Evolutionary conservation across 495 filamentous ascomycete genomes (phyloP).

Genomic region (Aspergillus ellipticus): DNA sequence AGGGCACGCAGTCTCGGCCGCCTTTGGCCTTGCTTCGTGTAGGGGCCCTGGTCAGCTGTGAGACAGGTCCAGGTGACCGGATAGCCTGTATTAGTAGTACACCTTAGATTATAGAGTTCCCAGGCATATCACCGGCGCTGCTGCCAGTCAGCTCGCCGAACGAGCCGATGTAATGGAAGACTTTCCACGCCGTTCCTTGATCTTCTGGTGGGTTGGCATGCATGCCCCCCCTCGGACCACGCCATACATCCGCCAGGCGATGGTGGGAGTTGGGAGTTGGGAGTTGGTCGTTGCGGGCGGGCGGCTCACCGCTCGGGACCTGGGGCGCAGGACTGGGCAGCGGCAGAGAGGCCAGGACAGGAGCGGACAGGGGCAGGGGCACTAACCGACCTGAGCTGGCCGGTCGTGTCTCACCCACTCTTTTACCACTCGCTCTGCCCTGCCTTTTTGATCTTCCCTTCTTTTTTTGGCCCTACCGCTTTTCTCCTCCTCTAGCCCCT

Average conservation of each 20-base stretch:
- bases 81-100: neutral
- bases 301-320: constrained; percentile 1
- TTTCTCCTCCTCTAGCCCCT: neutral
- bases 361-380: neutral
- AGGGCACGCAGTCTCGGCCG: too few species aligned
- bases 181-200: constrained; percentile 6
- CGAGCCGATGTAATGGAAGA: neutral
- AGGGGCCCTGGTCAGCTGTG: constrained; percentile 4
- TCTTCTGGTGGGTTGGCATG: neutral
- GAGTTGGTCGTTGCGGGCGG: neutral
- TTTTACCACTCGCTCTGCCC: constrained; percentile 21
- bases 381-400: constrained; percentile 7
- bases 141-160: neutral
- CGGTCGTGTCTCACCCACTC: constrained; percentile 22
- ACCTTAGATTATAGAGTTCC: constrained; percentile 3
- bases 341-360: too few species aligned
- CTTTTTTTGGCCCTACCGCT: constrained; percentile 11
- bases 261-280: too few species aligned
- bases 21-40: neutral
- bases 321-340: constrained; percentile 12
- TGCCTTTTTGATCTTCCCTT: constrained; percentile 15
- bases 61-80: constrained; percentile 15
- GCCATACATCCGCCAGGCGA: neutral
- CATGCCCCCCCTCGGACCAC: neutral
- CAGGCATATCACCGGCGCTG: neutral